Evolutionary conservation across 495 filamentous ascomycete genomes (phyloP), one percentile per base, ranked within the genome.

Genomic region (Chaetomium cochliodes): DNA sequence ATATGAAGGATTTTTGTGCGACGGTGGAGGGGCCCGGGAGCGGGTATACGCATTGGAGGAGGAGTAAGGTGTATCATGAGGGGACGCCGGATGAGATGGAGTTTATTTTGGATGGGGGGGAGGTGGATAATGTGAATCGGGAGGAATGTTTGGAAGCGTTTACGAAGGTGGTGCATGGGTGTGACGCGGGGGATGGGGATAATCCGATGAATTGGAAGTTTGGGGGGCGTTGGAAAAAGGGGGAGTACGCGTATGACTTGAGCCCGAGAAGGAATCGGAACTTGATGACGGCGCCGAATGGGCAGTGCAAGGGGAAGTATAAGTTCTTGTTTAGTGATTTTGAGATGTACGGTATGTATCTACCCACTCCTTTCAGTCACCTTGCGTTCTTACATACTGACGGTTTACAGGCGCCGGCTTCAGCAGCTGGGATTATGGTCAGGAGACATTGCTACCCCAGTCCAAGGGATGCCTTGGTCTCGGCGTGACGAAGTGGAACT

Each of bases 81-180:
- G 57, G 41, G 12, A 59, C 57, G 22, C 41, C 57, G 22, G 57
- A 59, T 23, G 57, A 59, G 51, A 53, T 53, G 25, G 51, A 30
- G 51, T 53, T 53, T 30, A 30, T 28, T 18, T 16, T 53, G 1
- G 51, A 53, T 18, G 51, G 51, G 2, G 26, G 26, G 26, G 30
- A 28, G 3, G 51, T 53, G 56, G 39, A 56, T 15, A 15, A 7
- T 30, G 18, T 56, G 2, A 41, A 56, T n/a, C 16, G 33, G 18
- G 7, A 56, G 30, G 33, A 56, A 30, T 56, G 30, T 8, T 5
- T 39, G 18, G 53, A 41, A 0, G 28, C 53, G 53, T 56, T 56
- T 28, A 41, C 28, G 18, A 37, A 41, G 53, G 39, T 56, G 8
- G 33, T 41, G 30, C 28, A 56, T n/a, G 33, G 53, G 5, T 56